Conservation (phyloP, 2,329 filamentous ascomycete genomes). For the Macrophomina phaseolina region DNA sequence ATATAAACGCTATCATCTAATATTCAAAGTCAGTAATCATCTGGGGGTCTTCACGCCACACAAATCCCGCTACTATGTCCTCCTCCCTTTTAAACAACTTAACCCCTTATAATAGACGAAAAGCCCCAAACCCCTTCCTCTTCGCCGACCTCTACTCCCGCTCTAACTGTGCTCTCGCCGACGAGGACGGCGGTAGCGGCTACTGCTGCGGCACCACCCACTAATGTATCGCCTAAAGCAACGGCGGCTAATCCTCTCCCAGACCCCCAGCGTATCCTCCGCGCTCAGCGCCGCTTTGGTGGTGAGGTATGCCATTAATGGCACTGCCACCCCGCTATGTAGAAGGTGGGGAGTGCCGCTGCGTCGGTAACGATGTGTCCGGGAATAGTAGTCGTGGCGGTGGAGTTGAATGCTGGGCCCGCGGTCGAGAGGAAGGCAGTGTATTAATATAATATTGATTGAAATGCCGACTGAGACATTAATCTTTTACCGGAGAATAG, state of each 20-base stretch:
- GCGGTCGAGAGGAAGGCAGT: not conserved
- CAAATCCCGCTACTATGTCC: too few species aligned
- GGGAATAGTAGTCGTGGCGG: not conserved
- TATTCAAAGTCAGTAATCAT: too few species aligned
- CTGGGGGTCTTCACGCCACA: too few species aligned
- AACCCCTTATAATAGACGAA: too few species aligned
- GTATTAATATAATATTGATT: not conserved
- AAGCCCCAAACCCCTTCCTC: not conserved
- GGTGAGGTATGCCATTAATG: too few species aligned
- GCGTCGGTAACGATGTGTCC: not conserved
- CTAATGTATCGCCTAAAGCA: not conserved
- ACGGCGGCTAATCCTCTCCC: not conserved
- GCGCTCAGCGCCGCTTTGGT: not conserved
- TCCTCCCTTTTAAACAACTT: too few species aligned
- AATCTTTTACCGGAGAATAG: too few species aligned
- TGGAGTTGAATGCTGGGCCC: not conserved
- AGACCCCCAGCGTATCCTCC: not conserved
- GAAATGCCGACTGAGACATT: too few species aligned
- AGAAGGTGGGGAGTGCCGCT: too few species aligned
- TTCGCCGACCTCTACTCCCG: not conserved
- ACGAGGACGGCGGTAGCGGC: slow-evolving; percentile 7
- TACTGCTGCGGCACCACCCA: not conserved
- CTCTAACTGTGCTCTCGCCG: slow-evolving; percentile 21
- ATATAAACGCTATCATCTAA: too few species aligned
- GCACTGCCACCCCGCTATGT: too few species aligned